Conservation (phyloP, 176 grass and related monocot genomes). For the Carex scoparia region DNA sequence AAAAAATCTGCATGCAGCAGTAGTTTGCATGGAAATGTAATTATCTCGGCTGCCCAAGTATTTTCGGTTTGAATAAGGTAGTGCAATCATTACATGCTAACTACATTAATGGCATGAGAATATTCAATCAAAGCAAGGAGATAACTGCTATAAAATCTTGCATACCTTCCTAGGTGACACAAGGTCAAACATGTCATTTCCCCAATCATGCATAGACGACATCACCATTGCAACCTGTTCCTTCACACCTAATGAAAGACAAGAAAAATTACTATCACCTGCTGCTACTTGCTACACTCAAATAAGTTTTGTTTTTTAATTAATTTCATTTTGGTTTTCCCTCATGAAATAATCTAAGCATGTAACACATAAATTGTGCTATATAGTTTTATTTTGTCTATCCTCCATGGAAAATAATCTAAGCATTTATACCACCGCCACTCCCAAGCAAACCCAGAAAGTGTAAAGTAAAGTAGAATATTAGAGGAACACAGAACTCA, state of each 20-base stretch:
- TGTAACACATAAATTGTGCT: background rate
- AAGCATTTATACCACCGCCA: background rate
- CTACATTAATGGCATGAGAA: background rate
- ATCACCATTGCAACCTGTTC: slow-evolving; percentile 14
- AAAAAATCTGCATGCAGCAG: background rate
- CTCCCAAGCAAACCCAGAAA: background rate
- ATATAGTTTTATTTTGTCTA: background rate
- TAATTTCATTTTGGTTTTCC: background rate
- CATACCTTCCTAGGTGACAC: slow-evolving; percentile 4
- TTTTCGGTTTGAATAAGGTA: background rate
- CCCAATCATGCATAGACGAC: background rate
- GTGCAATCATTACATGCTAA: background rate
- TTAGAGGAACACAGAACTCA: background rate
- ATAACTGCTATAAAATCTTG: background rate
- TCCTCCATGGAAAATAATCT: background rate
- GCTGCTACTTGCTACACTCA: background rate
- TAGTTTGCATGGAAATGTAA: background rate
- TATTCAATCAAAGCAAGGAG: background rate
- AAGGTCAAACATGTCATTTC: slow-evolving; percentile 22
- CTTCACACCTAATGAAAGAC: slow-evolving; percentile 13
- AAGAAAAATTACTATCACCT: background rate
- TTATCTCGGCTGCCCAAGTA: background rate
- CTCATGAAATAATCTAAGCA: background rate
- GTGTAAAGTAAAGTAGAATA: background rate
- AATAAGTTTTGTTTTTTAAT: background rate